These are phyloP conservation scores for Phylloporus scabripes DNA, from an alignment of 768 basidiomycete genomes.

Conservation along the genomic window DNA sequence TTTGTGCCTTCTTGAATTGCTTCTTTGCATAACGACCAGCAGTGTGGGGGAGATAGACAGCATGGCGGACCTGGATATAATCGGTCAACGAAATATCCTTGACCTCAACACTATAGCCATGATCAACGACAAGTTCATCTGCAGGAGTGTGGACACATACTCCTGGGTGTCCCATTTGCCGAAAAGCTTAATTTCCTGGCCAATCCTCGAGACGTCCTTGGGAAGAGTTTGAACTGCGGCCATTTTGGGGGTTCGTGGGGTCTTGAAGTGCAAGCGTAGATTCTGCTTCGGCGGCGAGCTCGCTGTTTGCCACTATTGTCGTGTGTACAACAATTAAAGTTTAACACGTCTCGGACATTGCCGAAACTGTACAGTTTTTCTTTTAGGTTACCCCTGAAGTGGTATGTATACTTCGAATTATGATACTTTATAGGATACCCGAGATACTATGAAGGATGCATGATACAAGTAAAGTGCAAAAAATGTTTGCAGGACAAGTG, in stretches of 20 bases:
- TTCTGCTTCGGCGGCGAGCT: conserved; percentile 20
- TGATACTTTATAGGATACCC: not conserved
- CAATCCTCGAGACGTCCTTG: conserved; percentile 74
- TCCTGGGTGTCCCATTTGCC: conserved; percentile 98
- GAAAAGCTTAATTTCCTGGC: conserved; percentile 90
- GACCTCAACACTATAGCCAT: conserved; percentile 75
- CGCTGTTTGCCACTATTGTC: conserved; percentile 21
- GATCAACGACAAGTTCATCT: conserved; percentile 13
- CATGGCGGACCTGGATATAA: conserved; percentile 98
- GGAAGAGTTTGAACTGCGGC: conserved; percentile 67
- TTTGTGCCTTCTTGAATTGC: conserved; percentile 99
- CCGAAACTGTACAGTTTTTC: conserved; percentile 30
- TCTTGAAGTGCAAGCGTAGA: conserved; percentile 16
- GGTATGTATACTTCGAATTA: conserved; percentile 4
- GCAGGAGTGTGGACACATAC: conserved; percentile 44
- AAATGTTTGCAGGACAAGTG: not conserved
- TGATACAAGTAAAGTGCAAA: not conserved
- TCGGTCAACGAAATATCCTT: conserved; percentile 99
- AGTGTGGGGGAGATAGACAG: conserved; percentile 97
- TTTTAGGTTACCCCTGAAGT: not conserved
- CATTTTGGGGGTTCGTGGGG: conserved; percentile 46
- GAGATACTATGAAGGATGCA: conserved; percentile 14
- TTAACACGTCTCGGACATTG: conserved; percentile 15
- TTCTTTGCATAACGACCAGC: conserved; percentile 99
- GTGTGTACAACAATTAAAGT: conserved; percentile 20